Evolutionary conservation across 331 rosid genomes (phyloP).

Genomic region (Malus hybrid): DNA sequence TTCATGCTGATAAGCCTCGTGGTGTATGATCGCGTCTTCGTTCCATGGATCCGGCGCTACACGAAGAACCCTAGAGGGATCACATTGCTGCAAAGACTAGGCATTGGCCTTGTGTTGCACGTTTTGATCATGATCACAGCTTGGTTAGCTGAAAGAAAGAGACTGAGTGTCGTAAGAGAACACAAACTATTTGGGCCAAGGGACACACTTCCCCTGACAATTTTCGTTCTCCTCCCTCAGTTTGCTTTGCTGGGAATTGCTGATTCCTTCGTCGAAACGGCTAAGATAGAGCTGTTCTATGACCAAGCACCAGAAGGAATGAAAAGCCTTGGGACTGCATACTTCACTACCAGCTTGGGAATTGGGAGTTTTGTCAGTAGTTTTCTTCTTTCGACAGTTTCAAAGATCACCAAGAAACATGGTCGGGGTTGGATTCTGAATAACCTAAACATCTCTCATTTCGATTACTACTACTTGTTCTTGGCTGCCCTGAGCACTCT

Average conservation of each 20-base stretch:
- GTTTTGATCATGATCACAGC: conserved; percentile 47
- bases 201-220: conserved; percentile 53
- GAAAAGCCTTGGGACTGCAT: conserved; percentile 84
- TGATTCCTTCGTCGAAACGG: conserved; percentile 60
- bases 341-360: conserved; percentile 59
- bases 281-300: conserved; percentile 73
- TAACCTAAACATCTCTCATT: conserved; percentile 60
- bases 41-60: conserved; percentile 41
- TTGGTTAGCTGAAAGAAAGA: conserved; percentile 41
- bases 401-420: conserved; percentile 33
- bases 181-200: conserved; percentile 7
- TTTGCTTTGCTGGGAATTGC: conserved; percentile 63
- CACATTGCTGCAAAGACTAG: conserved; percentile 68
- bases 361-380: conserved; percentile 53
- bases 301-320: conserved; percentile 83
- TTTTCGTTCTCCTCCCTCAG: conserved; percentile 71
- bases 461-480: conserved; percentile 61
- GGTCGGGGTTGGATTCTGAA: conserved; percentile 70
- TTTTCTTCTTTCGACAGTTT: conserved; percentile 45
- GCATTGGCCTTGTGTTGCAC: conserved; percentile 58
- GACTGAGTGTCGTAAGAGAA: conserved; percentile 46
- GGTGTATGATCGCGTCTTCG: conserved; percentile 54
- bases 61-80: conserved; percentile 85
- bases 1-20: conserved; percentile 62
- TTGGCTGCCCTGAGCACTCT: conserved; percentile 47